A percentile compares a stretch with the other conserved stretches of the same genome.
phyloP scores from a whole-genome alignment of 108 stramenopile species.

The Cyclotella choctawhatcheeana region DNA sequence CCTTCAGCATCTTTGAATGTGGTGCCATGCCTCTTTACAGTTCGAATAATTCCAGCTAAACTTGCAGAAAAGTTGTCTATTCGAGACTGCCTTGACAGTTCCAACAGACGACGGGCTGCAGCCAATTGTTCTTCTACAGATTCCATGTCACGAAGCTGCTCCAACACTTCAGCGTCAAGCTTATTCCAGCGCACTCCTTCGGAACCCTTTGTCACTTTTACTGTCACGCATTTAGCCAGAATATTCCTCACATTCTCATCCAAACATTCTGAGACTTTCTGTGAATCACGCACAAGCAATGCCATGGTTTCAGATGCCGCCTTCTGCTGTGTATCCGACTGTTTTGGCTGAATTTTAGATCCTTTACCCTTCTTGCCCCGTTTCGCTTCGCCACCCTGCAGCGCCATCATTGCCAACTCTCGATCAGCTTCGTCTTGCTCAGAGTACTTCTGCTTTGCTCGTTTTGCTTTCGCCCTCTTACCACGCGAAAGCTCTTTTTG shows the following conservation, averaged over 20 bases:
- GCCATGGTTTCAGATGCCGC: conserved; percentile 75
- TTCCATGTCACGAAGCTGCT: conserved; percentile 68
- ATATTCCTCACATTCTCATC: conserved; percentile 53
- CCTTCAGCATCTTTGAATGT: conserved; percentile 16
- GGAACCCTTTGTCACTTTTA: conserved; percentile 44
- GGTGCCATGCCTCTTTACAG: conserved; percentile 72
- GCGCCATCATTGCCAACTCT: conserved; percentile 88
- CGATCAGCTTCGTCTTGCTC: conserved; percentile 98
- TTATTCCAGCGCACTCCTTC: conserved; percentile 84
- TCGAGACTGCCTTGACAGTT: conserved; percentile 58
- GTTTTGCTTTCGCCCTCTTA: conserved; percentile 73
- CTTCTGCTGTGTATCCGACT: conserved; percentile 63
- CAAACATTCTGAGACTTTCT: conserved; percentile 57
- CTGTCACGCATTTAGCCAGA: conserved; percentile 71
- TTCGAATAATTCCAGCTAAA: conserved; percentile 85
- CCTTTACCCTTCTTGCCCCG: conserved; percentile 58
- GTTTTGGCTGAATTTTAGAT: conserved; percentile 19
- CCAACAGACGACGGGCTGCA: conserved; percentile 69
- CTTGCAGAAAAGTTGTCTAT: conserved; percentile 87
- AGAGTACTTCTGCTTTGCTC: conserved; percentile 81
- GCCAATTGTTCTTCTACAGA: conserved; percentile 59
- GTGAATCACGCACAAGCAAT: conserved; percentile 72
- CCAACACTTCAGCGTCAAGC: conserved; percentile 85
- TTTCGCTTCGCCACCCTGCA: conserved; percentile 86
- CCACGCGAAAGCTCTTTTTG: conserved; percentile 83